Base-by-base conservation (phyloP, 2,329 filamentous ascomycete species). In the Neoascochyta sp. region DNA sequence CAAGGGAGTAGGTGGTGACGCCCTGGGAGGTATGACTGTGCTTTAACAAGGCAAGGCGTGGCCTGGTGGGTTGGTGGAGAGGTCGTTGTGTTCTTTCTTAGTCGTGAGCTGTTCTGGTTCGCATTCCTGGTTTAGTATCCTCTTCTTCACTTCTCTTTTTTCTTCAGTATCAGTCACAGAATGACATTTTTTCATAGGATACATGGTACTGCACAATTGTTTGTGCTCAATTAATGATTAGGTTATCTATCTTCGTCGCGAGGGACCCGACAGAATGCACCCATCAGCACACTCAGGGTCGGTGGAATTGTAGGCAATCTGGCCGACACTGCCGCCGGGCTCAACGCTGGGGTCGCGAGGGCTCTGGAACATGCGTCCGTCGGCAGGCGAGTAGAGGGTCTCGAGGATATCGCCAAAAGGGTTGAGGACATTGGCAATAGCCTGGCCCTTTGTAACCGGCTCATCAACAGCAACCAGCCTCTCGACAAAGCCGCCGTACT, bases 361-460 rank as follows among this genome's bases (percentile, higher is more conserved):
- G 9, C 53, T 53, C 31, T 60, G 54, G 21, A 63, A 51, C 36
- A 65, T 61, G 17, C 46, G 50, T 4, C 59, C 61, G 16, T 44
- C 43, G 5, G 54, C 60, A 0, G 56, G 54, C n/a, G 56, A 39
- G 7, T 51, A 46, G 9, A 64, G 27, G 1, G 54, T 54, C 33
- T 65, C 58, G 16, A 65, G 24, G 4, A 62, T 47, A 36, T 63
- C 62, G 5, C 61, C 61, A 41, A 62, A 63, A 0, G 54, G 44
- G 32, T 62, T 63, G 10, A 50, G 44, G 4, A 65, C 47, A 19
- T 56, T 47, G 1, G 57, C 61, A 24, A 65, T 56, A 0, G 53
- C 43, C 43, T 64, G 60, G 3, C 59, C 62, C 40, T 63, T 60
- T 3, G 34, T 43, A 1, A 64, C 59, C 4, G 54, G 52, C 33